Base-by-base conservation (phyloP, 2,329 filamentous ascomycete genomes). In the Colletotrichum lindemuthianum region DNA sequence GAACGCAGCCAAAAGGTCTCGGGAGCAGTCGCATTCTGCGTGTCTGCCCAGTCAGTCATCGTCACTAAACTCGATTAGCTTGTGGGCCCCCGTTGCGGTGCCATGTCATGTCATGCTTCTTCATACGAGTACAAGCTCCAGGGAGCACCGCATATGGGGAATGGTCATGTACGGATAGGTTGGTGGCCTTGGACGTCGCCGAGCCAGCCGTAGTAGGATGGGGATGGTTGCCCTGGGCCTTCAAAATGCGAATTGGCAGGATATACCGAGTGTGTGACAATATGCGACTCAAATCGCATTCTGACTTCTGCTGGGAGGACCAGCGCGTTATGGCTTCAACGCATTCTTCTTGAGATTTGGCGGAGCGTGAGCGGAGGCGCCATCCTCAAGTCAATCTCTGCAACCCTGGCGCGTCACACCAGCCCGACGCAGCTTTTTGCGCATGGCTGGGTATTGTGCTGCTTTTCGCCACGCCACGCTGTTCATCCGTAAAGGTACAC, bases 321-420 rank as follows among this genome's bases (percentile, higher is more conserved):
- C 63, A 48, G 54, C 60, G 53, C 60, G 36, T 59, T 44, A 52
- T 64, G 63, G 59, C 53, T 66, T 64, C 59, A 64, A 64, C 34
- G 45, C 45, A 52, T 61, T 52, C 24, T 65, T 40, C 58, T 58
- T 51, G 57, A 50, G 49, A 34, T 49, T 50, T 44, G 49, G 37
- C 15, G 7, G 53, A 52, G 51, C 43, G 60, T 44, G 54, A 59
- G 58, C 58, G 58, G 58, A 55, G 55, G 56, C 44, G 32, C 37
- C 51, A 45, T 43, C 41, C 54, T 40, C 59, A 59, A 50, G 59
- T 64, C 63, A 55, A 65, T 59, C 64, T 66, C 60, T 66, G 63
- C 63, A 64, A 59, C 63, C 63, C 59, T 54, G 54, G 63, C 64
- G 63, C 53, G 63, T 66, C 63, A 59, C 63, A 64, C 60, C 54